phyloP scores from a whole-genome alignment of 306 rosid species.

The Casuarina glauca region DNA sequence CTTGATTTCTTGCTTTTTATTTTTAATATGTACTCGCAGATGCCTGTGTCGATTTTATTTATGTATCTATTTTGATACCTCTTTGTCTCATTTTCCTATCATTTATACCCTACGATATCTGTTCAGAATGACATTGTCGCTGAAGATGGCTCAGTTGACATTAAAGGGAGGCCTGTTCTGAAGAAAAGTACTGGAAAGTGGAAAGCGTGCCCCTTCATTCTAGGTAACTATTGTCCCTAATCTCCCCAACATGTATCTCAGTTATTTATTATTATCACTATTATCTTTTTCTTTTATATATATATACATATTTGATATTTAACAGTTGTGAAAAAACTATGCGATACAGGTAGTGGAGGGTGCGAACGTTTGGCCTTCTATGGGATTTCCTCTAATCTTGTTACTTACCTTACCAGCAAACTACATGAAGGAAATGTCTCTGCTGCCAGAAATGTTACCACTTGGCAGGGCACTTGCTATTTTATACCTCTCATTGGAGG shows the following conservation, averaged over 20 bases:
- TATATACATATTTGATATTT: not conserved
- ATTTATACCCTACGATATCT: not conserved
- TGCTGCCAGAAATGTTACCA: slow-evolving; percentile 94
- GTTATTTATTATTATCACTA: not conserved
- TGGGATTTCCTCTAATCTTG: slow-evolving; percentile 91
- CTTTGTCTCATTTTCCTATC: too few species aligned
- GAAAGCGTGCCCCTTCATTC: slow-evolving; percentile 63
- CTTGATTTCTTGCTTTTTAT: too few species aligned
- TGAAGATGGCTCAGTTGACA: slow-evolving; percentile 58
- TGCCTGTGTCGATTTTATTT: not conserved
- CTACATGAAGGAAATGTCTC: slow-evolving; percentile 85
- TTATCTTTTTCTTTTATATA: not conserved
- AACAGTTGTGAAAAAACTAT: not conserved
- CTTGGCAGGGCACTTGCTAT: slow-evolving; percentile 98
- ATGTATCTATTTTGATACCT: too few species aligned
- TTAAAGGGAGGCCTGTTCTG: slow-evolving; percentile 45
- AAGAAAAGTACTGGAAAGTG: slow-evolving; percentile 56
- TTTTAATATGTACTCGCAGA: not conserved
- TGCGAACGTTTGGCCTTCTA: slow-evolving; percentile 95
- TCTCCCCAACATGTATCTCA: too few species aligned
- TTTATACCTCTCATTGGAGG: slow-evolving; percentile 98
- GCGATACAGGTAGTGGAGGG: slow-evolving; percentile 72
- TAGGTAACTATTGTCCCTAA: slow-evolving; percentile 36
- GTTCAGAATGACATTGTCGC: slow-evolving; percentile 41
- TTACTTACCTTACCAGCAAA: slow-evolving; percentile 81